Percentiles rank a stretch among this genome's conserved stretches.
Conservation (phyloP, 768 basidiomycete genomes). For the Pisolithus sp. region DNA sequence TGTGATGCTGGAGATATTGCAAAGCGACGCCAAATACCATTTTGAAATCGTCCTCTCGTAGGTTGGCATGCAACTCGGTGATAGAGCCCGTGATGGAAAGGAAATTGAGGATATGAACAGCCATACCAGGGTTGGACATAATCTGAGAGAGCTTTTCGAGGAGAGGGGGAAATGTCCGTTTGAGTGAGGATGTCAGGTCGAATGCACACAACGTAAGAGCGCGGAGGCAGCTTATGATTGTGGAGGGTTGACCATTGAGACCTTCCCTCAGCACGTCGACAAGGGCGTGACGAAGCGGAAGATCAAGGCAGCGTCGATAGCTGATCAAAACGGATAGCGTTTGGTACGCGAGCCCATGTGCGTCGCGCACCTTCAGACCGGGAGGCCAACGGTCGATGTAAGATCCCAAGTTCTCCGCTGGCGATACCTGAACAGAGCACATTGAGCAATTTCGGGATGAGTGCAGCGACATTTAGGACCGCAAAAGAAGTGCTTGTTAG, state of each 20-base stretch:
- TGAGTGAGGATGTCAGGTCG: conserved; percentile 78
- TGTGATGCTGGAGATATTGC: conserved; percentile 90
- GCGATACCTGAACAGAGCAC: conserved; percentile 62
- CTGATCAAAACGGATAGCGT: conserved; percentile 83
- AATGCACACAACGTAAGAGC: conserved; percentile 83
- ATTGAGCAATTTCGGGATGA: conserved; percentile 57
- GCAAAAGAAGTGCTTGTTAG: conserved; percentile 96
- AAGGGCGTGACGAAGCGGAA: conserved; percentile 57
- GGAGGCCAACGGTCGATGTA: conserved; percentile 53
- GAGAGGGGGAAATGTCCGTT: conserved; percentile 70
- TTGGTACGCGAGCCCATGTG: conserved; percentile 83
- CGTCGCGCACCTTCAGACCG: conserved; percentile 67
- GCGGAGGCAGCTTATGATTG: conserved; percentile 85
- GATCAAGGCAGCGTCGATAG: conserved; percentile 75
- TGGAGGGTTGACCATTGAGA: conserved; percentile 61
- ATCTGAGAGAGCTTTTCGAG: conserved; percentile 86
- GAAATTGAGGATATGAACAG: conserved; percentile 94
- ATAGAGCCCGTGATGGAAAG: conserved; percentile 81
- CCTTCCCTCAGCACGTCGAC: conserved; percentile 69
- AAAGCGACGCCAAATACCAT: conserved; percentile 92
- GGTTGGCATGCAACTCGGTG: conserved; percentile 75
- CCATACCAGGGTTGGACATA: conserved; percentile 89
- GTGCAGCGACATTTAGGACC: conserved; percentile 71
- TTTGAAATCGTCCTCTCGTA: conserved; percentile 86
- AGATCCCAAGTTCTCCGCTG: conserved; percentile 48